A percentile compares a stretch with the other conserved stretches of the same genome.
Evolutionary conservation across 2,329 filamentous ascomycete species (phyloP).

Genomic region (Neofusicoccum parvum): DNA sequence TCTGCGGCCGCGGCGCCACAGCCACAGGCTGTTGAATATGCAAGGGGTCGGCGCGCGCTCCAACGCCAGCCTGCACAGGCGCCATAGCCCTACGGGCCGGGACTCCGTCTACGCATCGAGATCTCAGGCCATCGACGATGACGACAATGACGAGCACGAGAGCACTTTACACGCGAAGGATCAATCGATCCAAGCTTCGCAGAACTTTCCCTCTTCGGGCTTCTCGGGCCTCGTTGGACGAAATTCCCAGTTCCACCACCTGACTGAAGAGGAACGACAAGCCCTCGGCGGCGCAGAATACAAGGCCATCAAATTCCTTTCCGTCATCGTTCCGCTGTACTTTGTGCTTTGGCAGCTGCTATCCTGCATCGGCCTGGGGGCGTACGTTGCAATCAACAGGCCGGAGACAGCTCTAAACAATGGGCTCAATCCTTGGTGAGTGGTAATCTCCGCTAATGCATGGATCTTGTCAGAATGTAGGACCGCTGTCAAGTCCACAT

Average conservation of each 20-base stretch:
- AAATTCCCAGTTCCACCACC: conserved; percentile 59
- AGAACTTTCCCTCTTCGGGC: conserved; percentile 25
- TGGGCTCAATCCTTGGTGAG: conserved; percentile 61
- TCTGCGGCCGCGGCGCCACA: conserved; percentile 20
- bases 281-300: conserved; percentile 66
- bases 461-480: neutral
- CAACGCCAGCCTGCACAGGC: conserved; percentile 29
- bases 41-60: conserved; percentile 40
- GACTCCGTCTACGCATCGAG: conserved; percentile 2
- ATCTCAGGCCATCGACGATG: neutral
- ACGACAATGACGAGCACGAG: neutral
- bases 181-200: neutral
- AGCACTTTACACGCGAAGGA: conserved; percentile 1
- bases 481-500: neutral
- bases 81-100: conserved; percentile 5
- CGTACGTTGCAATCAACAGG: conserved; percentile 60
- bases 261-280: conserved; percentile 57
- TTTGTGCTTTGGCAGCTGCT: conserved; percentile 62
- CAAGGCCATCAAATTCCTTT: conserved; percentile 61
- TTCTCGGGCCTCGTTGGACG: conserved; percentile 41
- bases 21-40: conserved; percentile 32
- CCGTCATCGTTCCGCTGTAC: conserved; percentile 63
- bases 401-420: conserved; percentile 55
- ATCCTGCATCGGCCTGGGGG: conserved; percentile 61
- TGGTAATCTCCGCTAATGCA: neutral